Base-by-base conservation (phyloP, 2,329 filamentous ascomycete genomes). In the Fusarium agapanthi region DNA sequence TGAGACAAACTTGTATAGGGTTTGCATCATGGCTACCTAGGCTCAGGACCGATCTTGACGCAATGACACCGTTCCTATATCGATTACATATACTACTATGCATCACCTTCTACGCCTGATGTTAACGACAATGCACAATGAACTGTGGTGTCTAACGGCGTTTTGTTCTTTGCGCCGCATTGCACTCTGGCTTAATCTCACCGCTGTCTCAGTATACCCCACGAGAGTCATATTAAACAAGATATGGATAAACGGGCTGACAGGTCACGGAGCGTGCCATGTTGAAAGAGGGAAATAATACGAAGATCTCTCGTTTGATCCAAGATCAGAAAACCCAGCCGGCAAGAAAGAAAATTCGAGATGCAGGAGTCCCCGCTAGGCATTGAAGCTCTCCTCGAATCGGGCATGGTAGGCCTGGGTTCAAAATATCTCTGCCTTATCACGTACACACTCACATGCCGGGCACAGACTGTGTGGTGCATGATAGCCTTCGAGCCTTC, bases 351-450 rank as follows among this genome's bases (percentile, higher is more conserved):
- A 67, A 54, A 38, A 41, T 28, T 51, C 38, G 28, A 51, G 43
- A 53, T n/a, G 38, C 54, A 50, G 38, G 26, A 18, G 26, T 37
- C 41, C 51, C 61, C 60, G 22, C 43, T 62, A 47, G 28, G 63
- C 47, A 48, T 38, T 45, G 34, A 32, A 59, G 53, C 55, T 41
- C 24, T 28, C 56, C 51, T 56, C 67, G 41, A 64, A 71, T 65
- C 61, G 53, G 61, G 45, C 26, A 55, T 57, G 51, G 41, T 47
- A 40, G 26, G 35, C 24, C 34, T 34, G 28, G 45, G 48, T 56
- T 71, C 53, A 59, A 66, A 71, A 73, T 64, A 68, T 51, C 61
- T 70, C 41, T 70, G 58, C 40, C 53, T 70, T 73, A 71, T 71
- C 70, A 72, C 70, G 61, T 51, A 67, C 44, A 24, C 28, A 57